Evolutionary conservation across 768 basidiomycete species (phyloP), one percentile per base, ranked within the genome.

Genomic region (Trametes maxima): DNA sequence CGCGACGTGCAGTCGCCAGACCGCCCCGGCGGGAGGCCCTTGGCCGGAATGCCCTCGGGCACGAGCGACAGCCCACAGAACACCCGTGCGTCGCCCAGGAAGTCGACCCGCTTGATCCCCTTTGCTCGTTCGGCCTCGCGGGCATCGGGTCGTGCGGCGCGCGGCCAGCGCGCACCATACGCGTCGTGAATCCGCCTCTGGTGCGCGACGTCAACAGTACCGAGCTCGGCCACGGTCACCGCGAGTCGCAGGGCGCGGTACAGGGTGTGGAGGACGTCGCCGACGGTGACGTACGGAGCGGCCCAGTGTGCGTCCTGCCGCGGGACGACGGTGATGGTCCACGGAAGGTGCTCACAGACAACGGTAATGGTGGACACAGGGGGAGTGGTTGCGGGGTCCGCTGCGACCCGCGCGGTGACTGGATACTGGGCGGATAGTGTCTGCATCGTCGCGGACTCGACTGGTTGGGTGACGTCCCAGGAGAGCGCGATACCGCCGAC

Each of bases 61-160:
- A 65, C 67, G 45, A 64, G 46, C n/a, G 59, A 59, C 35, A 70
- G 62, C 22, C 69, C 69, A 22, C 47, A 45, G 61, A 70, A 70
- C 44, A 55, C 47, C 39, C 57, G 57, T n/a, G 42, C 16, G 22
- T 60, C 76, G 50, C 74, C 69, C 49, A 87, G 70, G 65, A 84
- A 85, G 69, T 87, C 85, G 0, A 87, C 77, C 51, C 83, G 72
- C 69, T 80, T 84, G 19, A 86, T 65, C 0, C 82, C 83, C 66
- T 80, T 80, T 12, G 64, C 65, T 62, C 75, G 73, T 69, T 85
- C 84, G 25, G 69, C 65, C 36, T 74, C 75, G 24, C 72, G 73
- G 1, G 57, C 69, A 35, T 68, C 68, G 1, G 69, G 57, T 13
- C 78, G 73, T 0, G 63, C 44, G 14, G 78, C 71, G 13, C 73